Percentiles rank a stretch among this genome's conserved stretches.
phyloP scores from a whole-genome alignment of 108 stramenopile genomes.

The Ochromonas danica region DNA sequence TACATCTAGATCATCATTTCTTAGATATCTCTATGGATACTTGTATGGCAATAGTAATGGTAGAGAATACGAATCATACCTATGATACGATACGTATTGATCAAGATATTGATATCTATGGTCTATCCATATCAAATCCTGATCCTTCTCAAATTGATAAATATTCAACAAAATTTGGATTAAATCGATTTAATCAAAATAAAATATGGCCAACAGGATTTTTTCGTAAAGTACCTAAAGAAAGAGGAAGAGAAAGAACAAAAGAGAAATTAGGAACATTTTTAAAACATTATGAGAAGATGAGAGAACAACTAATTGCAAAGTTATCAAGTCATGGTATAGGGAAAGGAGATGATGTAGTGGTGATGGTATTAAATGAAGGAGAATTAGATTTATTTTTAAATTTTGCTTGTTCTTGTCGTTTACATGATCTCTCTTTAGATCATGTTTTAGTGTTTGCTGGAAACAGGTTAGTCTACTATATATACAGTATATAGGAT shows the following conservation, averaged over 20 bases:
- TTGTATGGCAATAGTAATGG: not conserved
- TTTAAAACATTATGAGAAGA: conserved; percentile 10
- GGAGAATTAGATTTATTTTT: conserved; percentile 35
- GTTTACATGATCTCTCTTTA: conserved; percentile 3
- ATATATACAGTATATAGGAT: not conserved
- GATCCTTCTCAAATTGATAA: conserved; percentile 13
- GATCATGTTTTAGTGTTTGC: conserved; percentile 8
- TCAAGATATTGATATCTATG: conserved; percentile 8
- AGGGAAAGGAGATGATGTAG: conserved; percentile 23
- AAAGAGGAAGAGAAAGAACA: not conserved
- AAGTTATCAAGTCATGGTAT: not conserved
- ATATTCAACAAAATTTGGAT: not conserved
- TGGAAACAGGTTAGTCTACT: not conserved
- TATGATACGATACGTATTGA: not conserved
- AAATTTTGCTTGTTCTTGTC: conserved; percentile 37
- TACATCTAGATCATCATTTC: not conserved
- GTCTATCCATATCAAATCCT: not conserved
- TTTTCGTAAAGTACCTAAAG: conserved; percentile 32
- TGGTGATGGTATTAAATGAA: conserved; percentile 31
- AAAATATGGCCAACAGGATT: conserved; percentile 8
- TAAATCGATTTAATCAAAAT: not conserved
- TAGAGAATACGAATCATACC: not conserved
- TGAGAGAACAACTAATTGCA: not conserved
- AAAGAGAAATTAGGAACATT: conserved; percentile 24
- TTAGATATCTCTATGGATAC: not conserved